Evolutionary conservation across 495 filamentous ascomycete genomes (phyloP), one percentile per base, ranked within the genome.

Genomic region (Talaromyces ruber): DNA sequence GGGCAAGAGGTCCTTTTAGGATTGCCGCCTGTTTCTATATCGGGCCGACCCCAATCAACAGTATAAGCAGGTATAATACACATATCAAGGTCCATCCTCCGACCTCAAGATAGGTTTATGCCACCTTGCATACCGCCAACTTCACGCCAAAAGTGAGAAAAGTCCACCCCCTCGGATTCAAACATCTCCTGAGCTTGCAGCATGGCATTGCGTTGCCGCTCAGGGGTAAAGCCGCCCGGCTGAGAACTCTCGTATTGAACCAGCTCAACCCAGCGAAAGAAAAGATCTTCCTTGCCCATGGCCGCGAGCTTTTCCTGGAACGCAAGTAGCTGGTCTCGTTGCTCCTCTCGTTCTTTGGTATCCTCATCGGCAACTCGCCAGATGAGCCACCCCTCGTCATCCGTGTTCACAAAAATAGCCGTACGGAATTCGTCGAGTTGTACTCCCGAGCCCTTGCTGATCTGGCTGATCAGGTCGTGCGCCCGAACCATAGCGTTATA

Each of bases 251-350:
- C 91, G 67, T 83, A 91, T 71, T 95, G 91, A 43, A 95, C 79
- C 60, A 94, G 72, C 74, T 96, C 91, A 56, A 93, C 87, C 88
- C 89, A 92, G 32, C 86, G 81, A 72, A 86, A 94, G 74, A 96
- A 96, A 7, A 96, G 70, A 61, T 86, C 82, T 70, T 94, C 91
- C 71, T 94, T 93, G 9, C 89, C 89, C 69, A 92, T 74, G 2
- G 78, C 78, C 3, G 82, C 79, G 63, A 95, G 75, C 53, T 82
- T 82, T 47, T 92, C 87, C 68, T 87, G 84, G 68, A 94, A 92
- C 1, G 79, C 76, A 47, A 91, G 76, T 8, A 91, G 81, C 70
- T 89, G 86, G 43, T 82, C 80, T 16, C 86, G 72, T 34, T 80
- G 76, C 11, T 61, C 67, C 6, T 71, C 70, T 11, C 68, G 66